These are phyloP conservation scores for Globisporangium nagaii DNA, from an alignment of 352 stramenopile genomes.

Conservation along the genomic window DNA sequence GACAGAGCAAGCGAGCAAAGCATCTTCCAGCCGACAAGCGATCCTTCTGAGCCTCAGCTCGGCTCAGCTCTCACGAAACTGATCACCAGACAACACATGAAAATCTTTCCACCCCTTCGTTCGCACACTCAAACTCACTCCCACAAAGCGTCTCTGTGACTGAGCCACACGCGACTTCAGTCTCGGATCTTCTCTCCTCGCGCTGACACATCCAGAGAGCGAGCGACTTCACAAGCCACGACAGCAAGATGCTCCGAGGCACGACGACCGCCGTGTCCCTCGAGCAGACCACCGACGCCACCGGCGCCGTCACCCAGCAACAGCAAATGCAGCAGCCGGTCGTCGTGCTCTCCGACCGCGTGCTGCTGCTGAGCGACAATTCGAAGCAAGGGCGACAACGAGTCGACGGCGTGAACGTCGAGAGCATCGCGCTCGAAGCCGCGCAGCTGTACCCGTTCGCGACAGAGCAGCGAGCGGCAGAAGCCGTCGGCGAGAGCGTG, in stretches of 20 bases:
- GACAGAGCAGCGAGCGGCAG: not conserved
- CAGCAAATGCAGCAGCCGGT: not conserved
- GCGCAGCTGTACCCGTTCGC: not conserved
- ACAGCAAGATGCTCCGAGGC: not conserved
- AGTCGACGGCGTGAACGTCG: not conserved
- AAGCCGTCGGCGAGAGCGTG: too few relatives aligned
- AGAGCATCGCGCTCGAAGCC: not conserved
- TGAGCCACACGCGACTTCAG: not conserved
- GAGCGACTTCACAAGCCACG: too few relatives aligned
- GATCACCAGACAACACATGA: too few relatives aligned
- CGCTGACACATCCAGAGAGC: too few relatives aligned
- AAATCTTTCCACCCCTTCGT: too few relatives aligned
- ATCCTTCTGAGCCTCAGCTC: not conserved
- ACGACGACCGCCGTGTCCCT: not conserved
- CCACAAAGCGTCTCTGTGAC: too few relatives aligned
- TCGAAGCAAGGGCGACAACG: too few relatives aligned
- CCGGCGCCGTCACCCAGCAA: not conserved
- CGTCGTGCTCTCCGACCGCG: not conserved
- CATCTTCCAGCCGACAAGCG: not conserved
- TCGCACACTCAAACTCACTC: too few relatives aligned
- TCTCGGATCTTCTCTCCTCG: too few relatives aligned
- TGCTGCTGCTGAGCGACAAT: too few relatives aligned
- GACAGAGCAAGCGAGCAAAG: too few relatives aligned
- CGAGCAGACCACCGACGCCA: constrained; percentile 1
- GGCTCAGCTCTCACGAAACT: too few relatives aligned